These are phyloP conservation scores for Verticillium klebahnii DNA, from an alignment of 2,329 filamentous ascomycete genomes.

Conservation along the genomic window DNA sequence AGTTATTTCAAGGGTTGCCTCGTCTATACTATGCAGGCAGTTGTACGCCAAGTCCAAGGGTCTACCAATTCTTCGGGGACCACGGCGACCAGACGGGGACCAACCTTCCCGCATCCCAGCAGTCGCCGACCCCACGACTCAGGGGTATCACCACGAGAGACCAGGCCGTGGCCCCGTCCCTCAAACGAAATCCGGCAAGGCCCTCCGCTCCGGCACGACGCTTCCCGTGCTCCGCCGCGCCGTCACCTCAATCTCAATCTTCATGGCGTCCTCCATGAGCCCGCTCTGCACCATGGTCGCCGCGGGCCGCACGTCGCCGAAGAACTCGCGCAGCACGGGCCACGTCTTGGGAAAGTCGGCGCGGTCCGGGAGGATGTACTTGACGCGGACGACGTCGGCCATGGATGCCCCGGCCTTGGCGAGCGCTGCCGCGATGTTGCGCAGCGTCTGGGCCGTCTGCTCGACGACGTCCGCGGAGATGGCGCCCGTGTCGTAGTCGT, in stretches of 20 bases:
- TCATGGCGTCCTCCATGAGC: conserved; percentile 45
- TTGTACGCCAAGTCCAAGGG: neutral
- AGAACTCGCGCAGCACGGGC: conserved; percentile 44
- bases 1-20: neutral
- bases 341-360: conserved; percentile 43
- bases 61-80: neutral
- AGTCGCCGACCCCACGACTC: neutral
- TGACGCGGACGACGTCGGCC: conserved; percentile 44
- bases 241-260: conserved; percentile 39
- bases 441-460: conserved; percentile 45
- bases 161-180: too few relatives aligned
- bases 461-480: conserved; percentile 40
- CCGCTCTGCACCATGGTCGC: conserved; percentile 49
- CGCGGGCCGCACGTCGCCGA: conserved; percentile 44
- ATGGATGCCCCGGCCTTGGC: conserved; percentile 32
- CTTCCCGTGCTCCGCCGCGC: conserved; percentile 16
- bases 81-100: neutral
- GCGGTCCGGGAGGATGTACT: conserved; percentile 45
- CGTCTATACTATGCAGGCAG: neutral
- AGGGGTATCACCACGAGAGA: neutral
- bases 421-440: conserved; percentile 42
- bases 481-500: conserved; percentile 42
- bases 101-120: neutral
- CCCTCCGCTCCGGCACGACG: neutral
- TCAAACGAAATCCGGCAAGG: neutral